phyloP scores from a whole-genome alignment of 768 basidiomycete species.

The Floccularia luteovirens region DNA sequence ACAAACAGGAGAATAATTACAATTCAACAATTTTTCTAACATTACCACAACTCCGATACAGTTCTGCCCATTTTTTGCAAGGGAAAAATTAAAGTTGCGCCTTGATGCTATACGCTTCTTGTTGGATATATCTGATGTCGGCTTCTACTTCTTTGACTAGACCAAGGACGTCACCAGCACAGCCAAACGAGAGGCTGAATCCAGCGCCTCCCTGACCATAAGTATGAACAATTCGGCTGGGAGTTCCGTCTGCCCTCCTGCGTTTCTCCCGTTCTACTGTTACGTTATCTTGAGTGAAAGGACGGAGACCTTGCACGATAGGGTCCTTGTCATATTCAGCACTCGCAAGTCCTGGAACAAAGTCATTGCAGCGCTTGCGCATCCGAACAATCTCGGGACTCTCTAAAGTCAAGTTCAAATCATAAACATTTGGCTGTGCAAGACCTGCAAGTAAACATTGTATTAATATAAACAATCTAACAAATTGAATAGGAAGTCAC shows the following conservation, averaged over 20 bases:
- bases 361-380: slow-evolving; percentile 7
- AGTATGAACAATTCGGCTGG: not conserved
- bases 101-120: not conserved
- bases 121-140: not conserved
- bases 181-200: slow-evolving; percentile 16
- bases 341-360: slow-evolving; percentile 16
- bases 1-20: no score
- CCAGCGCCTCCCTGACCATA: slow-evolving; percentile 12
- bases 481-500: not conserved
- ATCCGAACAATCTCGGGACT: slow-evolving; percentile 20
- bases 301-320: slow-evolving; percentile 20
- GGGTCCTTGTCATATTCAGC: slow-evolving; percentile 16
- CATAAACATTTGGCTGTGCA: slow-evolving; percentile 13
- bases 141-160: slow-evolving; percentile 9
- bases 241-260: slow-evolving; percentile 9
- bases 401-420: slow-evolving; percentile 17
- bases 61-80: no score
- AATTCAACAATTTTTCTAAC: no score
- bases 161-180: slow-evolving; percentile 12
- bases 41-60: no score
- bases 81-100: not conserved
- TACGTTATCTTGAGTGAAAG: slow-evolving; percentile 17
- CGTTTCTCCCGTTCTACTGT: slow-evolving; percentile 19
- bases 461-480: slow-evolving; percentile 2
- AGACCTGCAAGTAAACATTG: not conserved